A percentile compares a stretch with the other conserved stretches of the same genome.
These are phyloP conservation scores for Taiozyma sp. DNA, from an alignment of 1,139 yeast genomes.

Conservation along the genomic window DNA sequence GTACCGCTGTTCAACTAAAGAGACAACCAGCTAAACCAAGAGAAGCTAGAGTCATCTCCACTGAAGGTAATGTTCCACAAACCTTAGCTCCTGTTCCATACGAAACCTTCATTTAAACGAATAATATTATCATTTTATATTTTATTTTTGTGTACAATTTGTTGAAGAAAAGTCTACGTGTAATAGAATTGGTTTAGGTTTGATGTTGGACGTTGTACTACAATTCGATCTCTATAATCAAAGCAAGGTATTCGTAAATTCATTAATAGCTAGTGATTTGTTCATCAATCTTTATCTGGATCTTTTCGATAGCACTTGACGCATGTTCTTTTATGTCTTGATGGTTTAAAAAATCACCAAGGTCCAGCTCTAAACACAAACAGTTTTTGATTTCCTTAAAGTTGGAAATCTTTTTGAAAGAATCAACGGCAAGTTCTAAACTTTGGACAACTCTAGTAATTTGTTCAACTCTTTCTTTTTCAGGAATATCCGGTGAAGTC, in stretches of 20 bases:
- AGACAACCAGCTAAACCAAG: constrained; percentile 99
- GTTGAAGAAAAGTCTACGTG: constrained; percentile 1
- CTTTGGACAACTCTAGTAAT: constrained; percentile 29
- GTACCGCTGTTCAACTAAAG: constrained; percentile 88
- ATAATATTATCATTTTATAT: constrained; percentile 14
- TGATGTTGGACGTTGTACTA: background rate
- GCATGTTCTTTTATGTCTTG: constrained; percentile 31
- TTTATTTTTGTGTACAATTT: constrained; percentile 18
- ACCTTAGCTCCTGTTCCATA: constrained; percentile 99
- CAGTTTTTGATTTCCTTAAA: constrained; percentile 33
- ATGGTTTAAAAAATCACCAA: constrained; percentile 25
- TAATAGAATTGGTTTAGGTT: background rate
- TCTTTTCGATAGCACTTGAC: background rate
- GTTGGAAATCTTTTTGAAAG: constrained; percentile 35
- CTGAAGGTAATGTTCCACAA: constrained; percentile 83
- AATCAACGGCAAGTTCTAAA: constrained; percentile 39
- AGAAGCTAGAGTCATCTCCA: constrained; percentile 77
- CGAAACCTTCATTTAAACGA: constrained; percentile 93
- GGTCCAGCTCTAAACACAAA: constrained; percentile 22
- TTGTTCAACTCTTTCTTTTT: constrained; percentile 1
- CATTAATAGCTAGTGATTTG: background rate
- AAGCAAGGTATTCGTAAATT: background rate
- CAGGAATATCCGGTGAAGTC: background rate
- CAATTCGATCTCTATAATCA: background rate
- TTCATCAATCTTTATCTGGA: background rate